Base-by-base conservation (phyloP, 2,329 filamentous ascomycete genomes). In the Colletotrichum spaethianum region DNA sequence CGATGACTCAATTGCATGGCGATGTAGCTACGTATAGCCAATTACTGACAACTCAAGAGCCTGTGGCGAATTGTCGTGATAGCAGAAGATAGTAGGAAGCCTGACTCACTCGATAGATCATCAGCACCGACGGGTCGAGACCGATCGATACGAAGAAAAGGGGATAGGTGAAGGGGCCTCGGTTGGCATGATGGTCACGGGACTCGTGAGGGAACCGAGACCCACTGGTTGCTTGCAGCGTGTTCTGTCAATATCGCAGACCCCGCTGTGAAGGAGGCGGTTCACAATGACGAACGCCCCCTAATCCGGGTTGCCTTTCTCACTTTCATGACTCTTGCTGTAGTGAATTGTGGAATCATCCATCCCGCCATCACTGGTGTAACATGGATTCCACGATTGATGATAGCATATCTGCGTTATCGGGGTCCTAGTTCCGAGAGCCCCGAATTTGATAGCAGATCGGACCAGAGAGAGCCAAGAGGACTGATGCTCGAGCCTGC, bases 151-250 rank as follows among this genome's bases (percentile, higher is more conserved):
- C 23, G 23, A 28, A 31, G 26, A 53, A 46, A 28, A 14, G 31
- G 28, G 52, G 44, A 50, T 26, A 52, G 16, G 26, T 44, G 31
- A 18, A 31, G 52, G 28, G 44, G n/a, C 33, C 6, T 52, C 36
- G 52, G 59, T 23, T 67, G 36, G 44, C 33, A 50, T 23, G 48
- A 28, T 48, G 65, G 33, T 63, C 65, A 72, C 59, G 69, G 31
- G 59, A 53, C 46, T 28, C 38, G 69, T 72, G 69, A 59, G 44
- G 59, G 48, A 50, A 26, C 42, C 23, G 57, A 72, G 59, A 59
- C 69, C 50, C 67, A 46, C 63, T 38, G 36, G 33, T 62, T 42
- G 59, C 57, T 46, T 59, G 61, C 65, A 50, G 33, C 50, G 40
- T 56, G 68, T 23, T 44, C 50, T 42, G 23, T 56, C 50, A 52